Percentiles rank a stretch among this genome's conserved stretches.
Evolutionary conservation across 1,284 basidiomycete genomes (phyloP).

Genomic region (Trichosporon faecale): DNA sequence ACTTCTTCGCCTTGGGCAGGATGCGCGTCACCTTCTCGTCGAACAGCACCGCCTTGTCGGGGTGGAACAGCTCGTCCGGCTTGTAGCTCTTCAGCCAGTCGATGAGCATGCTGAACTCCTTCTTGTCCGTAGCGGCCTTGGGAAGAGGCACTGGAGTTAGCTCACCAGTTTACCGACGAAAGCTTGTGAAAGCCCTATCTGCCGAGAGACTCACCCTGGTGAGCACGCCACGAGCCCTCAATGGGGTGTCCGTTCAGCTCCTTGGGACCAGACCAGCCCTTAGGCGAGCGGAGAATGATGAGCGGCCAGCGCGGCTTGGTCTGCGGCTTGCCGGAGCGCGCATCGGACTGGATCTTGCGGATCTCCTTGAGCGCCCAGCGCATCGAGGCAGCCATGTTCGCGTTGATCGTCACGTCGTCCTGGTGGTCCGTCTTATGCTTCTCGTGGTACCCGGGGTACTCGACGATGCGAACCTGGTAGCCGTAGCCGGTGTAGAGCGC

Average conservation of each 20-base stretch:
- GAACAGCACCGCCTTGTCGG: slow-evolving; percentile 51
- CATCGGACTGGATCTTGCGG: slow-evolving; percentile 69
- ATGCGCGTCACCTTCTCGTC: slow-evolving; percentile 40
- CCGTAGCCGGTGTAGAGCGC: slow-evolving; percentile 63
- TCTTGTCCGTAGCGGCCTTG: slow-evolving; percentile 61
- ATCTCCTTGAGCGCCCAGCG: slow-evolving; percentile 79
- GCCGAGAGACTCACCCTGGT: no score
- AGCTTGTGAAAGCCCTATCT: no score
- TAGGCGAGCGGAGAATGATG: slow-evolving; percentile 75
- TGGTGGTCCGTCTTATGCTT: slow-evolving; percentile 59
- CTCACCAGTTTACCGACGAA: no score
- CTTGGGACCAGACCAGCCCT: slow-evolving; percentile 72
- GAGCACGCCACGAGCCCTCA: slow-evolving; percentile 64
- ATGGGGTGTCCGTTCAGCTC: slow-evolving; percentile 64
- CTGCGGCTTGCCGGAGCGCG: slow-evolving; percentile 77
- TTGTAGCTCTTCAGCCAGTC: slow-evolving; percentile 68
- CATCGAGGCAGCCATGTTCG: slow-evolving; percentile 68
- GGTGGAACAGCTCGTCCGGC: slow-evolving; percentile 62
- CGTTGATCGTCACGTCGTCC: slow-evolving; percentile 49
- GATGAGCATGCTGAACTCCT: slow-evolving; percentile 64
- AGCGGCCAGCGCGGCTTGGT: slow-evolving; percentile 79
- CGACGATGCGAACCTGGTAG: slow-evolving; percentile 80
- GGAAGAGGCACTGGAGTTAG: slow-evolving; percentile 84
- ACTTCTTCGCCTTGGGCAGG: slow-evolving; percentile 40
- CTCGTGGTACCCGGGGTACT: slow-evolving; percentile 58